phyloP scores from a whole-genome alignment of 2,329 filamentous ascomycete species.

The Penicillium paneum region DNA sequence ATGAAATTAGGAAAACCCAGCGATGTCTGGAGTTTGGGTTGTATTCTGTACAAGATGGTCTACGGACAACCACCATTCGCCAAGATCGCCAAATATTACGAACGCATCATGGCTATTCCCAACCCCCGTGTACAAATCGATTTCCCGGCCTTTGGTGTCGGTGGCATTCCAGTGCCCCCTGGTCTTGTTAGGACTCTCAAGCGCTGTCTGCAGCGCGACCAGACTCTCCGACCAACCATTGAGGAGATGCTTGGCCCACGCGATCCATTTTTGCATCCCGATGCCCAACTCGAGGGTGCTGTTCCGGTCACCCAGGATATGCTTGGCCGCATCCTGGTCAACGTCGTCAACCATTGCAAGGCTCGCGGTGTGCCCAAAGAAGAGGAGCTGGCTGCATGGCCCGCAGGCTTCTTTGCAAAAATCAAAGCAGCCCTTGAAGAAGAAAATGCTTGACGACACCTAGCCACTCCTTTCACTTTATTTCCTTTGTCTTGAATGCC shows the following conservation, averaged over 20 bases:
- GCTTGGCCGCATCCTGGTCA: conserved; percentile 57
- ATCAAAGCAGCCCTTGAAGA: conserved; percentile 47
- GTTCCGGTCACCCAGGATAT: conserved; percentile 57
- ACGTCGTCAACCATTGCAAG: conserved; percentile 59
- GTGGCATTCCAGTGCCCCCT: conserved; percentile 52
- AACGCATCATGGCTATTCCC: conserved; percentile 63
- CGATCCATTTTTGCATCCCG: conserved; percentile 59
- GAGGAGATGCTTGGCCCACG: conserved; percentile 54
- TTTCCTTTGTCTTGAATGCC: conserved; percentile 26
- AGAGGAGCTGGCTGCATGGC: conserved; percentile 53
- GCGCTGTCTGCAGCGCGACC: conserved; percentile 58
- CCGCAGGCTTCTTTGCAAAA: conserved; percentile 48
- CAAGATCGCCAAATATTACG: conserved; percentile 83
- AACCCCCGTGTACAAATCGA: conserved; percentile 50
- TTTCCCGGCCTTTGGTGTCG: conserved; percentile 46
- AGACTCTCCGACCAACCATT: conserved; percentile 55
- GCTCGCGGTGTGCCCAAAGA: conserved; percentile 55
- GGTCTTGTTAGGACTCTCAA: conserved; percentile 56
- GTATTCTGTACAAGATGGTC: conserved; percentile 96
- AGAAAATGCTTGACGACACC: conserved; percentile 32
- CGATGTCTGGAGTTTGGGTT: conserved; percentile 94
- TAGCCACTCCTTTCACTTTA: conserved; percentile 17
- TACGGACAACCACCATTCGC: conserved; percentile 96
- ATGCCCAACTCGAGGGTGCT: conserved; percentile 45
- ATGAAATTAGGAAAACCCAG: conserved; percentile 96